Evolutionary conservation across 768 basidiomycete species (phyloP).

Genomic region (Trametes maxima): DNA sequence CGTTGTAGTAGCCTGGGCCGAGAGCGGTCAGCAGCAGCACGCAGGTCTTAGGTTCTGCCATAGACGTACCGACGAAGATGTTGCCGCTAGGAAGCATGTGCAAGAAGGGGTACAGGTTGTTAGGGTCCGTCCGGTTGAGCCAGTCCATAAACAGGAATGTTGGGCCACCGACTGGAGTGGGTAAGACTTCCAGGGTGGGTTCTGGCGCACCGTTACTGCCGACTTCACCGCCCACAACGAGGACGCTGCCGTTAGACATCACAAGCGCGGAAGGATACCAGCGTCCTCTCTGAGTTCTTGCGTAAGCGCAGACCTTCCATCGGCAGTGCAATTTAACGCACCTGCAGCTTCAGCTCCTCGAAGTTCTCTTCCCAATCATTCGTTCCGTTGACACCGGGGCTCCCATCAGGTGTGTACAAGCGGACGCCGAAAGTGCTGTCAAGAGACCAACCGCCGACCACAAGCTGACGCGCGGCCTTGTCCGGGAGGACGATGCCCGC

Average conservation of each 20-base stretch:
- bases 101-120: slow-evolving; percentile 81
- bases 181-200: slow-evolving; percentile 73
- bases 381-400: slow-evolving; percentile 67
- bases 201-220: slow-evolving; percentile 68
- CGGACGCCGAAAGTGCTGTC: slow-evolving; percentile 74
- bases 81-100: slow-evolving; percentile 68
- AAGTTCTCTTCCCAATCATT: slow-evolving; percentile 82
- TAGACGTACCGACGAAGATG: slow-evolving; percentile 65
- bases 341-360: slow-evolving; percentile 60
- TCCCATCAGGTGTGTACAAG: slow-evolving; percentile 71
- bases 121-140: slow-evolving; percentile 71
- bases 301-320: not conserved
- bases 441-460: slow-evolving; percentile 72
- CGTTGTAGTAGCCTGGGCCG: slow-evolving; percentile 70
- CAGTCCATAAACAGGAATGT: slow-evolving; percentile 66
- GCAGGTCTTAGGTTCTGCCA: not conserved
- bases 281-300: slow-evolving; percentile 49
- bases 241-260: slow-evolving; percentile 71
- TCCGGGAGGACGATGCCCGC: slow-evolving; percentile 75
- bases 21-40: not conserved
- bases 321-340: slow-evolving; percentile 29
- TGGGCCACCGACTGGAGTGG: slow-evolving; percentile 63
- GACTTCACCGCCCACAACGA: slow-evolving; percentile 74
- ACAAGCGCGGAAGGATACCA: slow-evolving; percentile 76
- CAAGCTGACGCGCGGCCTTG: slow-evolving; percentile 64